These are phyloP conservation scores for Globisporangium spiculum DNA, from an alignment of 352 stramenopile genomes.

Conservation along the genomic window DNA sequence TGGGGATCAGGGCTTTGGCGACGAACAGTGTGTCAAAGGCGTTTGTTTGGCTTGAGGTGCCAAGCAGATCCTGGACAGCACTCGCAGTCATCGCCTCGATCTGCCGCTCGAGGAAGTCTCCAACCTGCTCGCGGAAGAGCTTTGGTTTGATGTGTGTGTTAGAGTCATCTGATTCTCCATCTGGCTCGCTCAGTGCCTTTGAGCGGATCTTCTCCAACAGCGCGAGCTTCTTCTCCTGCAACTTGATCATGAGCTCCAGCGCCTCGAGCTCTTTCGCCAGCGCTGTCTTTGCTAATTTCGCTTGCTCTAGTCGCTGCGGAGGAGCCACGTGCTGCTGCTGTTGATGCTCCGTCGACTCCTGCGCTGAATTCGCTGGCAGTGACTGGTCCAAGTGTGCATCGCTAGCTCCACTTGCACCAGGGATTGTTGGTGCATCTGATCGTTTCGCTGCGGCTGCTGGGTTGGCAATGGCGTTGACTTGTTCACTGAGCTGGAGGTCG, in stretches of 20 bases:
- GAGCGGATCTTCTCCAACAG: slow-evolving; percentile 29
- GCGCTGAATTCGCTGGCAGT: neutral
- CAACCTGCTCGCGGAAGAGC: neutral
- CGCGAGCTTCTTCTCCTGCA: slow-evolving; percentile 42
- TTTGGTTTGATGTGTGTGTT: neutral
- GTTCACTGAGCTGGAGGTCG: neutral
- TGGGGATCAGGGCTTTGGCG: slow-evolving; percentile 16
- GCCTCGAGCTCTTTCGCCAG: slow-evolving; percentile 28
- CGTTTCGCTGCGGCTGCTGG: too few relatives aligned
- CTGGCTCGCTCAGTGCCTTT: slow-evolving; percentile 1
- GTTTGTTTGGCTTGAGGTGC: neutral
- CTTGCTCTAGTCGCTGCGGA: neutral
- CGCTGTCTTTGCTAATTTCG: slow-evolving; percentile 8
- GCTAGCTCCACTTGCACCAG: neutral
- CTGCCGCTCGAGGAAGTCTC: slow-evolving; percentile 15
- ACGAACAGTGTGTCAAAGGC: slow-evolving; percentile 51
- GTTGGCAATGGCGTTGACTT: neutral
- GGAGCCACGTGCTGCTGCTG: neutral
- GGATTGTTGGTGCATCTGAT: neutral
- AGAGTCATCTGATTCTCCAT: neutral
- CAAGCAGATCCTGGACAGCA: slow-evolving; percentile 4
- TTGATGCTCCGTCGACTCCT: neutral
- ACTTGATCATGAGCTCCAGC: slow-evolving; percentile 38
- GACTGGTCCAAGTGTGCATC: neutral
- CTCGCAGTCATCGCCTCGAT: slow-evolving; percentile 17